Conservation (phyloP, 1,284 basidiomycete genomes). For the Rhodofomes roseus region DNA sequence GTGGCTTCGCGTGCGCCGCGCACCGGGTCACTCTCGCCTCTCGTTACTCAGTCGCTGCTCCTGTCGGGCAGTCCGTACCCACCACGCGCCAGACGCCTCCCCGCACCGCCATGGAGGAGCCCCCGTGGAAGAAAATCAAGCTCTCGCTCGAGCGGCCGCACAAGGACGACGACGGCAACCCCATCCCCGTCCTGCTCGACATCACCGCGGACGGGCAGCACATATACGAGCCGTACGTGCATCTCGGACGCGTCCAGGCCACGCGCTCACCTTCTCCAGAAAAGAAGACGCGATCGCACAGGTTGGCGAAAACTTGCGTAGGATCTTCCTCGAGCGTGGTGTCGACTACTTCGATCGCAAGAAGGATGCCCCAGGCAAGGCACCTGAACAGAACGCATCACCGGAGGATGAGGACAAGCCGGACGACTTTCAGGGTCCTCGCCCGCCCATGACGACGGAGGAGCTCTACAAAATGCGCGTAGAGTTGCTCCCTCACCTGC, state of each 20-base stretch:
- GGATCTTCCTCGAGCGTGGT: slow-evolving; percentile 71
- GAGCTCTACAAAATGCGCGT: slow-evolving; percentile 69
- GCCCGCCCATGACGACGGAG: slow-evolving; percentile 58
- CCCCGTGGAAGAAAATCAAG: slow-evolving; percentile 54
- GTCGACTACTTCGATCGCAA: slow-evolving; percentile 67
- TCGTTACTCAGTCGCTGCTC: background rate
- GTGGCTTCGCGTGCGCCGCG: too few species aligned
- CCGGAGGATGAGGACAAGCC: slow-evolving; percentile 25
- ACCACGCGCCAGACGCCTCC: background rate
- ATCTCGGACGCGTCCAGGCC: background rate
- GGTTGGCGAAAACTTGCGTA: slow-evolving; percentile 59
- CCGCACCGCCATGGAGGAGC: slow-evolving; percentile 29
- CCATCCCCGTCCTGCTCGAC: slow-evolving; percentile 60
- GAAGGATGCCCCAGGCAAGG: slow-evolving; percentile 23
- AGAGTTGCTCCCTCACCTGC: slow-evolving; percentile 65
- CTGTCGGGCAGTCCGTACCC: background rate
- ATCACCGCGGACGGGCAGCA: slow-evolving; percentile 66
- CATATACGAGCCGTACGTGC: slow-evolving; percentile 62
- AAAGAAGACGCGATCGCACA: slow-evolving; percentile 49
- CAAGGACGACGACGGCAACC: slow-evolving; percentile 66
- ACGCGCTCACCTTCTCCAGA: slow-evolving; percentile 28
- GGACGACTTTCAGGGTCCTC: slow-evolving; percentile 29
- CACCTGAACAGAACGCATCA: slow-evolving; percentile 15
- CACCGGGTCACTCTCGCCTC: too few species aligned
- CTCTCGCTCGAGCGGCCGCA: slow-evolving; percentile 74